phyloP scores from a whole-genome alignment of 805 yeast species.

The Metschnikowia similis region DNA sequence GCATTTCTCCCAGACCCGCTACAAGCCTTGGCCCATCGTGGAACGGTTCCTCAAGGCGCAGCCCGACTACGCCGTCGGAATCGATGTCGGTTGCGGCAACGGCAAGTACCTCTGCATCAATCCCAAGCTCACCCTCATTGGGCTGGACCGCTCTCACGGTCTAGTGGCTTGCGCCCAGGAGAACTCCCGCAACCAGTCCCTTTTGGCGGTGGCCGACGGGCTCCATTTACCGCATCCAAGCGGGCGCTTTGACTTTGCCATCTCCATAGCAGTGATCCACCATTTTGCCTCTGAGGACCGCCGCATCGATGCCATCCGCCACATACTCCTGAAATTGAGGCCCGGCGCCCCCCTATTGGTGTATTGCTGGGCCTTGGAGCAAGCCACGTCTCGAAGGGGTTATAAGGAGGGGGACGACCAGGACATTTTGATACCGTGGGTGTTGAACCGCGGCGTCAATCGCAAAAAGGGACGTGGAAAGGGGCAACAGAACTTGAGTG shows the following conservation, averaged over 20 bases:
- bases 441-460: constrained; percentile 49
- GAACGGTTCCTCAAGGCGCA: constrained; percentile 56
- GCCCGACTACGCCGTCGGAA: constrained; percentile 60
- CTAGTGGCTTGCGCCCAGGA: constrained; percentile 59
- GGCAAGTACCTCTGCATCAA: constrained; percentile 85
- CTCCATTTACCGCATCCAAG: constrained; percentile 43
- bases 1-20: constrained; percentile 90
- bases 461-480: constrained; percentile 21
- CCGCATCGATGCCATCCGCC: constrained; percentile 68
- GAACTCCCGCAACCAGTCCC: constrained; percentile 34
- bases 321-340: constrained; percentile 57
- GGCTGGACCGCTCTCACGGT: constrained; percentile 71
- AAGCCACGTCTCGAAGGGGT: constrained; percentile 81
- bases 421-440: constrained; percentile 97
- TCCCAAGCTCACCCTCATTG: constrained; percentile 62
- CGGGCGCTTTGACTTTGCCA: constrained; percentile 69
- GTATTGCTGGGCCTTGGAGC: constrained; percentile 97
- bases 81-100: constrained; percentile 96
- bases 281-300: constrained; percentile 87
- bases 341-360: constrained; percentile 67
- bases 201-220: constrained; percentile 80
- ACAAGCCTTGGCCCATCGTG: constrained; percentile 97
- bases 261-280: constrained; percentile 92
- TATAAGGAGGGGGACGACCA: constrained; percentile 89
- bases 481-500: neutral